Percentiles rank a stretch among this genome's conserved stretches.
Evolutionary conservation across 1,139 yeast species (phyloP).

Genomic region (Kodamaea sp.): DNA sequence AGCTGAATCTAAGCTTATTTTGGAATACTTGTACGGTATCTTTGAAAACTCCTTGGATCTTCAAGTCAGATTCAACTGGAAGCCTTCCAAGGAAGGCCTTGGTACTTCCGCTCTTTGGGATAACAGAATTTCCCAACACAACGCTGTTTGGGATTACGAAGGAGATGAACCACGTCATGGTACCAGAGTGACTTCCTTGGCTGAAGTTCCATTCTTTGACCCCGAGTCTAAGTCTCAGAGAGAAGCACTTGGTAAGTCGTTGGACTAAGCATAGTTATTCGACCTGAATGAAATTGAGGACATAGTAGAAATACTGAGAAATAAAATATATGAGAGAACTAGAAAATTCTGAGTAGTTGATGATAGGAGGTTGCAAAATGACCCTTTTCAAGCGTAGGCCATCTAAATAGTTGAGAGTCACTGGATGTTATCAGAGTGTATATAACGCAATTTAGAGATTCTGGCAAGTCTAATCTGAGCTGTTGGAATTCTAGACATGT

Average conservation of each 20-base stretch:
- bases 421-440: too few relatives aligned
- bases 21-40: conserved; percentile 41
- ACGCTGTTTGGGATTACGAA: conserved; percentile 54
- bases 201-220: conserved; percentile 56
- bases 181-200: conserved; percentile 59
- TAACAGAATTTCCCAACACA: conserved; percentile 53
- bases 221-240: conserved; percentile 54
- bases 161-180: conserved; percentile 55
- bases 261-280: too few relatives aligned
- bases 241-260: conserved; percentile 49
- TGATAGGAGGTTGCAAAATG: too few relatives aligned
- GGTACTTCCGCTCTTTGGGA: conserved; percentile 64
- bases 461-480: too few relatives aligned
- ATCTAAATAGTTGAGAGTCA: too few relatives aligned
- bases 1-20: conserved; percentile 37
- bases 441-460: too few relatives aligned
- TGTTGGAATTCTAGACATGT: too few relatives aligned
- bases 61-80: conserved; percentile 54
- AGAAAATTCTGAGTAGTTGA: too few relatives aligned
- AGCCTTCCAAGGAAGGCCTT: conserved; percentile 44
- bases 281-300: too few relatives aligned
- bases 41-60: conserved; percentile 48
- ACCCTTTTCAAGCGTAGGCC: too few relatives aligned
- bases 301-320: too few relatives aligned
- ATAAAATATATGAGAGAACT: too few relatives aligned